Conservation (phyloP, 257 asterid species). For the Penstemon davidsonii region DNA sequence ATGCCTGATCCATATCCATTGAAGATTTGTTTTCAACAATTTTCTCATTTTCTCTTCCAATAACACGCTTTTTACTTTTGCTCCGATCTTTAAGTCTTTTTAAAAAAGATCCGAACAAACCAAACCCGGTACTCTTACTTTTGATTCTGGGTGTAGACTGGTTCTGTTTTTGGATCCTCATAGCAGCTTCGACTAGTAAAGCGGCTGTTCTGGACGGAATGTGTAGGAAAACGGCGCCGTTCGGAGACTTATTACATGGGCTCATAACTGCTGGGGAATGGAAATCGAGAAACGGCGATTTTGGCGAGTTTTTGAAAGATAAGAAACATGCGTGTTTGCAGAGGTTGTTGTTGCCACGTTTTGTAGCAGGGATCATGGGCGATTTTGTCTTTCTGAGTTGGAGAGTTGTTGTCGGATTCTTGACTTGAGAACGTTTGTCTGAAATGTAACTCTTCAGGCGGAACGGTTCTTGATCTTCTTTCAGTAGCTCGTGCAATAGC, state of each 20-base stretch:
- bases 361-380: background rate
- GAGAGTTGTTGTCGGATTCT: slow-evolving; percentile 28
- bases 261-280: slow-evolving; percentile 50
- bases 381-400: slow-evolving; percentile 36
- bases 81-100: slow-evolving; percentile 60
- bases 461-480: slow-evolving; percentile 84
- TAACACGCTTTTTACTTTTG: slow-evolving; percentile 42
- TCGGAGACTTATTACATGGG: slow-evolving; percentile 43
- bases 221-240: slow-evolving; percentile 53
- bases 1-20: slow-evolving; percentile 39
- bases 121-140: slow-evolving; percentile 42
- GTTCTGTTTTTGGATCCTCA: slow-evolving; percentile 69
- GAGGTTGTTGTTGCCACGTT: slow-evolving; percentile 30
- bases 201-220: slow-evolving; percentile 68
- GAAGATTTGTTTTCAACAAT: slow-evolving; percentile 20
- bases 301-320: slow-evolving; percentile 57
- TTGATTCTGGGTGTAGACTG: slow-evolving; percentile 40
- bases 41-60: slow-evolving; percentile 15
- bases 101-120: slow-evolving; percentile 61
- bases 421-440: slow-evolving; percentile 47
- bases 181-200: slow-evolving; percentile 75
- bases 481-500: slow-evolving; percentile 69
- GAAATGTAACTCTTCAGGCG: slow-evolving; percentile 54
- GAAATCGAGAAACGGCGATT: slow-evolving; percentile 54
- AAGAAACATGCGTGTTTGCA: slow-evolving; percentile 64